phyloP scores from a whole-genome alignment of 768 basidiomycete species.

The Termitomyces sp. region DNA sequence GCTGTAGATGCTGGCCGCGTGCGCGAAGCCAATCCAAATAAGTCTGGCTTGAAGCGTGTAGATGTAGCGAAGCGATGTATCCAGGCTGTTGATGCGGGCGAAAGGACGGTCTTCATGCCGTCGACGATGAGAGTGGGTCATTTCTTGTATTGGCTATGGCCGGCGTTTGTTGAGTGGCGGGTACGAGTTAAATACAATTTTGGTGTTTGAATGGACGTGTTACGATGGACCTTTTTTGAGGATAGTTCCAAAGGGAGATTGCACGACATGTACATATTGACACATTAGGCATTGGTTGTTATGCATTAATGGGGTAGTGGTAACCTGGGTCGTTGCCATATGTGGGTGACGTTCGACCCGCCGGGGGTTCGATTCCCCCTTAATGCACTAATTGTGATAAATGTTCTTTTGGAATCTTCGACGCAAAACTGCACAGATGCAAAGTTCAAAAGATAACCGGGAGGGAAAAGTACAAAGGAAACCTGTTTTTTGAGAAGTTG shows the following conservation, averaged over 20 bases:
- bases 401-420: no score
- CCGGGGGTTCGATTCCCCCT: conserved; percentile 87
- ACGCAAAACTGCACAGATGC: no score
- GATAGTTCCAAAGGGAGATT: no score
- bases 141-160: conserved; percentile 61
- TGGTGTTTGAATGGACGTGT: neutral
- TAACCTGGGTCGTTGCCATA: neutral
- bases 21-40: conserved; percentile 48
- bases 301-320: neutral
- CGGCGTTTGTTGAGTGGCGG: conserved; percentile 46
- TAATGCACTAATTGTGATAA: no score
- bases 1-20: conserved; percentile 58
- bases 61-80: conserved; percentile 58
- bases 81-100: conserved; percentile 48
- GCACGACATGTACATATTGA: no score
- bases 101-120: conserved; percentile 59
- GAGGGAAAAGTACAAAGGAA: no score
- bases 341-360: conserved; percentile 46
- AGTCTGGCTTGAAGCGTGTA: conserved; percentile 50
- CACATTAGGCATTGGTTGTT: no score
- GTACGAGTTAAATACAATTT: conserved; percentile 67
- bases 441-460: no score
- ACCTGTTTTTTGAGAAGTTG: no score
- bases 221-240: no score
- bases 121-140: conserved; percentile 38